Evolutionary conservation across 352 stramenopile genomes (phyloP), one percentile per base, ranked within the genome.

Genomic region (Halophytophthora polymorphica): DNA sequence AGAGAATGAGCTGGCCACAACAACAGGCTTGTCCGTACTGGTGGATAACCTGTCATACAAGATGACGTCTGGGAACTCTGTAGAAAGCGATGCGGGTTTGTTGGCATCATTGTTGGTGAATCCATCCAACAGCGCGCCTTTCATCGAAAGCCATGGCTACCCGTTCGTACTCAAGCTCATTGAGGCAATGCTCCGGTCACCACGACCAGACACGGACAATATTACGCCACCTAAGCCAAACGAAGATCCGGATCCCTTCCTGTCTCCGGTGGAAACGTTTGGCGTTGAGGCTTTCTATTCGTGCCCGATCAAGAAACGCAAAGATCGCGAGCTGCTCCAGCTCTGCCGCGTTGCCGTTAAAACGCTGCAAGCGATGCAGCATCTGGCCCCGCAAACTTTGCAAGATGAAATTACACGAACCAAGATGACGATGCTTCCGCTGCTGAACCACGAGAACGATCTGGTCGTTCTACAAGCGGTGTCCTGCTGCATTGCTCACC

Each of bases 371-470:
- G 22, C 45, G 28, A 55, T 51, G 43, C 51, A 51, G 29, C 25
- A 25, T 19, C 36, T 34, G 31, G 50, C 19, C 18, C 28, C 50
- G 1, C 43, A 64, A 14, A 55, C 56, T 7, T 28, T 64, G 41
- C 22, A 59, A 21, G 56, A 64, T 40, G 56, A 64, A 60, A 34
- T 35, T 19, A 29, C 56, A 13, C 22, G 56, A 39, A 64, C 56
- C 6, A 64, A 49, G 41, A 13, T 33, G 7, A 64, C 56, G 4
- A 46, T 64, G 19, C 17, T 64, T 22, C 56, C 51, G 2, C 50
- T 64, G 34, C 50, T 64, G 11, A 40, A 50, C 31, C 48, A 60
- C 25, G 23, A 50, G 15, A 64, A 64, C 37, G 54, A 55, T 11
- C 56, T 55, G 50, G 49, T 64, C 11, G 50, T 25, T 34, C 37